Evolutionary conservation across 1,139 yeast species (phyloP), one percentile per base, ranked within the genome.

Genomic region (Hanseniaspora uvarum): DNA sequence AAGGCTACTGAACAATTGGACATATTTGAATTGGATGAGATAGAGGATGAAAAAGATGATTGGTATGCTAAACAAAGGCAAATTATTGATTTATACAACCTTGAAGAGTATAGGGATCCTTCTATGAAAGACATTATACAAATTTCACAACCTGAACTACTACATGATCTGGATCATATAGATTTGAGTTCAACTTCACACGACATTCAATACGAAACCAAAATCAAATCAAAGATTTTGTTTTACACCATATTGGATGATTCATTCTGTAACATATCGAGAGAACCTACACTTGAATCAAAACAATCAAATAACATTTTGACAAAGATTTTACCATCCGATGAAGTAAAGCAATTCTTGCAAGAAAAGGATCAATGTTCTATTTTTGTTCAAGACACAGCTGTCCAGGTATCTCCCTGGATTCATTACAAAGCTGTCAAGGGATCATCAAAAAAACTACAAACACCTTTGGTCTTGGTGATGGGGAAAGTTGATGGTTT

Each of bases 401-500:
- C 53, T n/a, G 19, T 36, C 34, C 53, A 50, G 37, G 44, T 50
- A 10, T 26, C 53, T 7, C 44, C 53, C 14, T 50, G 53, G 53
- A 39, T 44, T 14, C 48, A 34, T 10, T 28, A 16, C 18, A 50
- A 30, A 28, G 38, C 39, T 11, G 8, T 44, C 0, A 41, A 43
- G 26, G 39, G 45, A 1, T 12, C 44, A 14, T 31, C 50, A 1
- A 24, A 37, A 44, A 28, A 23, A 14, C 31, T 18, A 1, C 46
- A 44, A 21, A n/a, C 44, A 16, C 53, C 53, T 19, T 4, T 21
- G 23, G 14, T 50, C 12, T 16, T 50, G 39, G 48, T 44, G 14
- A 50, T 50, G 53, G 53, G 39, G 4, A 50, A 50, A 31, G 49
- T 50, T 5, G 53, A 50, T 37, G 53, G 53, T 12, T 14, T 50